Evolutionary conservation across 2,329 filamentous ascomycete genomes (phyloP).

Genomic region (Aspergillus sp.): DNA sequence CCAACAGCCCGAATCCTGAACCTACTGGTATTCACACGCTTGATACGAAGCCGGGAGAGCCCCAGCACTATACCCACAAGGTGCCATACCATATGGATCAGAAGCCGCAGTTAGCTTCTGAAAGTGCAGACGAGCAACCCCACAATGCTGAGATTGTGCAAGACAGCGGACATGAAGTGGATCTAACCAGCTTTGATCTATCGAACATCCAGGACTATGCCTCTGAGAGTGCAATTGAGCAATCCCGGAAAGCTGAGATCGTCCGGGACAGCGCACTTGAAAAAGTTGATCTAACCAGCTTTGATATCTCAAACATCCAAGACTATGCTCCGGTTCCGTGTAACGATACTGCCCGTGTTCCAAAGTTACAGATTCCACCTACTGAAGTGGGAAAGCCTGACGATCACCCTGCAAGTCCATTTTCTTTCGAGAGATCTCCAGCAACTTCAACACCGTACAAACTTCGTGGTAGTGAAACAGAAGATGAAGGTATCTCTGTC

Average conservation of each 20-base stretch:
- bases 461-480: constrained; percentile 19
- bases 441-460: constrained; percentile 18
- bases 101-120: neutral
- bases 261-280: neutral
- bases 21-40: neutral
- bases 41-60: neutral
- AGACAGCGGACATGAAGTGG: neutral
- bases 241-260: neutral
- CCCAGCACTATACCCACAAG: neutral
- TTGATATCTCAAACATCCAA: neutral
- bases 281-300: neutral
- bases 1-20: constrained; percentile 18
- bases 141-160: neutral
- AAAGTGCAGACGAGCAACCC: neutral
- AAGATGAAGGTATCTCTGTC: constrained; percentile 22
- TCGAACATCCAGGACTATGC: neutral
- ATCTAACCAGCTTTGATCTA: neutral
- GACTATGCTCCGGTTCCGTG: neutral
- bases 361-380: constrained; percentile 24
- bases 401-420: constrained; percentile 34
- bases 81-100: no score
- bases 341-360: neutral
- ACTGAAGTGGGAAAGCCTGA: constrained; percentile 22
- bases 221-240: neutral
- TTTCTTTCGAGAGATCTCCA: constrained; percentile 39